phyloP scores from a whole-genome alignment of 345 rosid genomes.

The Clarkia xantiana region DNA sequence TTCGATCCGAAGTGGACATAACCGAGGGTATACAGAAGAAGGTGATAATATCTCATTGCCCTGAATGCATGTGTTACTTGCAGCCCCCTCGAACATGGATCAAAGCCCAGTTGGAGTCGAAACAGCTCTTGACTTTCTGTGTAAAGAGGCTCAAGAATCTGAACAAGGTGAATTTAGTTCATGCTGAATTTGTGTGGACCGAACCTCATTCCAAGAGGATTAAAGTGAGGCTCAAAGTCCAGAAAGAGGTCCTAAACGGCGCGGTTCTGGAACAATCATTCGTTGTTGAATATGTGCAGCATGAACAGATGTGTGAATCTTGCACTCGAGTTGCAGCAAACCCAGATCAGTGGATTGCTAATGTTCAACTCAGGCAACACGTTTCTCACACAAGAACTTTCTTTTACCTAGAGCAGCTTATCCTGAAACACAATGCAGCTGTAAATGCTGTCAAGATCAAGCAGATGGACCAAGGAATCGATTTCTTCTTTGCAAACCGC shows the following conservation, averaged over 20 bases:
- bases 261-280: constrained; percentile 18
- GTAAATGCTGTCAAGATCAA: constrained; percentile 19
- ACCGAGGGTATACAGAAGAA: constrained; percentile 26
- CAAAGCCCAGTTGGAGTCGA: constrained; percentile 20
- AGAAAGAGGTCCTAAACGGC: constrained; percentile 24
- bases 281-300: constrained; percentile 21
- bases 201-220: constrained; percentile 28
- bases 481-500: constrained; percentile 3
- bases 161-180: constrained; percentile 12
- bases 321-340: constrained; percentile 21
- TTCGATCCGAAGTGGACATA: constrained; percentile 26
- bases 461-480: constrained; percentile 28
- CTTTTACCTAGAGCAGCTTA: constrained; percentile 25
- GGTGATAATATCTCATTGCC: constrained; percentile 15
- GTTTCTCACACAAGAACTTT: constrained; percentile 29
- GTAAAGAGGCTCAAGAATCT: constrained; percentile 8
- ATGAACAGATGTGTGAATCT: constrained; percentile 22
- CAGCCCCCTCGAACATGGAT: constrained; percentile 15
- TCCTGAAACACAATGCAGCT: constrained; percentile 25
- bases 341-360: constrained; percentile 29
- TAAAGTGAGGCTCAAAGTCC: constrained; percentile 19
- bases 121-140: constrained; percentile 17
- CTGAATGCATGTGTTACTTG: constrained; percentile 16
- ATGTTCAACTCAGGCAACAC: constrained; percentile 26
- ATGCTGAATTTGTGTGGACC: constrained; percentile 22